Evolutionary conservation across 805 yeast genomes (phyloP), one percentile per base, ranked within the genome.

Genomic region (Pichia cabralensis): DNA sequence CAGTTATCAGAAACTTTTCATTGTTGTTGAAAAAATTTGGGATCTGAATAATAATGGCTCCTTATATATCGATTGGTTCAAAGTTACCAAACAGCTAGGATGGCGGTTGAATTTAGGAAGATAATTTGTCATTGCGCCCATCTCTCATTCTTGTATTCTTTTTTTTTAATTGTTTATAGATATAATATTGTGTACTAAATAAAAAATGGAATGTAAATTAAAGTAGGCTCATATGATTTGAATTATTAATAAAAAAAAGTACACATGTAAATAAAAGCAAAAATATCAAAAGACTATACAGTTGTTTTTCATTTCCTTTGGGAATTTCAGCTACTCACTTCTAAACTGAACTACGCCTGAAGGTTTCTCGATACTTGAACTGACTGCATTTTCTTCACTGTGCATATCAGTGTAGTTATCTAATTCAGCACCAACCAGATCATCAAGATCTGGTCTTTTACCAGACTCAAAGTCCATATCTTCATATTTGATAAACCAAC

Each of bases 401-500:
- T 17, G 26, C 6, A 18, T 21, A 7, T 13, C 13, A 17, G 21
- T 22, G 13, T 28, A 23, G 14, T 40, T 40, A 17, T 40, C 41
- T 7, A 40, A 21, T 17, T 35, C 47, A 9, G 26, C 28, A n/a
- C 44, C 48, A 29, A 33, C 34, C 11, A 20, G 25, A 29, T 47
- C 55, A 32, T 51, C 56, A 19, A 51, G 30, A 26, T 50, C 55
- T 11, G 44, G 57, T 49, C 76, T 60, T 35, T 70, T 61, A 8
- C 77, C 78, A 21, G 64, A 63, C 28, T 61, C 69, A 30, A 71
- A 67, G 42, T 73, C 74, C 44, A 71, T 65, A 11, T 67, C 68
- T 2, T 48, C 46, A 23, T 61, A 52, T 21, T 58, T 54, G 15
- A 70, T 62, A 58, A 52, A 43, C 4, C 39, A 33, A 15, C 44